A percentile compares a stretch with the other conserved stretches of the same genome.
Evolutionary conservation across 2,329 filamentous ascomycete species (phyloP).

Genomic region (Fusarium mexicanum): DNA sequence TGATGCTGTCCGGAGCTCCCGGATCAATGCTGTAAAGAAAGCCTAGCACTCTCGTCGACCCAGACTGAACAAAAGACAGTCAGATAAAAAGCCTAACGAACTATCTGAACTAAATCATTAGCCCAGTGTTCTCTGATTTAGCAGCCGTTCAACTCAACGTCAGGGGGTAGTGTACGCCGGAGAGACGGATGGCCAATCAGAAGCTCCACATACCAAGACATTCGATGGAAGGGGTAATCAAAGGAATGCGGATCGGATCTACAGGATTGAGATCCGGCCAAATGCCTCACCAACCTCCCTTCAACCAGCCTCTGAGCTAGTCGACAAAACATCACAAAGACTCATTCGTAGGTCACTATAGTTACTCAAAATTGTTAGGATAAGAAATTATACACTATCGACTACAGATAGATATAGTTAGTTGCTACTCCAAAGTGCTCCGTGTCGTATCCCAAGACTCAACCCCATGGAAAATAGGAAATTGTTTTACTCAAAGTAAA

Average conservation of each 20-base stretch:
- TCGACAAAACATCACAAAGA: not conserved
- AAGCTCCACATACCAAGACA: not conserved
- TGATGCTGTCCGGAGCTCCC: not conserved
- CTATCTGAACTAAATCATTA: not conserved
- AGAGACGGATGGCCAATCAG: slow-evolving; percentile 16
- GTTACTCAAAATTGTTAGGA: slow-evolving; percentile 15
- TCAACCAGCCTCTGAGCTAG: not conserved
- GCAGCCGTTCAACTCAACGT: not conserved
- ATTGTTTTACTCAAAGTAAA: slow-evolving; percentile 36
- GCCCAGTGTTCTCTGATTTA: not conserved
- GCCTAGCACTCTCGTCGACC: not conserved
- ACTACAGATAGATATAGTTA: slow-evolving; percentile 46
- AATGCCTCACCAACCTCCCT: slow-evolving; percentile 13
- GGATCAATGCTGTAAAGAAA: not conserved
- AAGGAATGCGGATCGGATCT: slow-evolving; percentile 3
- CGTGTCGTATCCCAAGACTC: slow-evolving; percentile 37
- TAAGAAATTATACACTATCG: slow-evolving; percentile 52
- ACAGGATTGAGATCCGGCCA: not conserved
- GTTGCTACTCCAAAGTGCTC: slow-evolving; percentile 44
- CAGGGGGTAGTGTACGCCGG: not conserved
- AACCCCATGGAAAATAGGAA: slow-evolving; percentile 35
- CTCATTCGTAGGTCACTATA: not conserved
- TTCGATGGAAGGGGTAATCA: slow-evolving; percentile 28
- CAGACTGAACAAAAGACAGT: not conserved
- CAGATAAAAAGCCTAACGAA: not conserved